Evolutionary conservation across 1,284 basidiomycete genomes (phyloP), one percentile per base, ranked within the genome.

Genomic region (Taiwanofungus camphoratus): DNA sequence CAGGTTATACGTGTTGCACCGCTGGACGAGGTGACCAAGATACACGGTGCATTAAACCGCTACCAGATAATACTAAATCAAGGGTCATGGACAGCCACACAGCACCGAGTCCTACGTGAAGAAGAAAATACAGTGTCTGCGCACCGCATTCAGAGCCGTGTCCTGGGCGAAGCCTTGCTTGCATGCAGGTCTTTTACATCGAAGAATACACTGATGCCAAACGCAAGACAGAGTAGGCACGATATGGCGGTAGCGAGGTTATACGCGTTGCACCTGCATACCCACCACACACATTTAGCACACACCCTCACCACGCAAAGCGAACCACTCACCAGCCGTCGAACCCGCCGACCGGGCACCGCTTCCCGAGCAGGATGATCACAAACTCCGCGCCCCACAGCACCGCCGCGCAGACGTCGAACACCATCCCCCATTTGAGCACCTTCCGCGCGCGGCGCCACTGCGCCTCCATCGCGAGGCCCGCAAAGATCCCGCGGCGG

Each of bases 221-320:
- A 86, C 1, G 70, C 57, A 34, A 83, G 51, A 41, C 65, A 69
- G 6, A 82, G 60, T 31, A 86, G 51, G 55, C 74, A 82, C 3
- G 79, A 70, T 21, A 73, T 68, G 9, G 82, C 81, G 1, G 74
- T 70, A 5, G 79, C 81, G 11, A 77, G 64, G 53, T 83, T 84
- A 58, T 81, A 86, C 4, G 76, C 78, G 52, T 77, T 77, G 58
- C 82, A 85, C 80, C 80, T 82, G 44, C n/a, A 47, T n/a, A 39
- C 3, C 27, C 18, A 31, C 26, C 18, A 31, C 26, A 18, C 16
- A 33, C 19, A 43, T 32, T 46, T 12, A 43, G 11, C 23, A 47
- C 26, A 24, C 34, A 13, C 22, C 32, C 27, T 41, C 13, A 40
- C 12, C 16, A 39, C 13, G 26, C 36, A 21, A 32, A 37, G 45